Base-by-base conservation (phyloP, 768 basidiomycete species). In the Hygrocybe coccinea region DNA sequence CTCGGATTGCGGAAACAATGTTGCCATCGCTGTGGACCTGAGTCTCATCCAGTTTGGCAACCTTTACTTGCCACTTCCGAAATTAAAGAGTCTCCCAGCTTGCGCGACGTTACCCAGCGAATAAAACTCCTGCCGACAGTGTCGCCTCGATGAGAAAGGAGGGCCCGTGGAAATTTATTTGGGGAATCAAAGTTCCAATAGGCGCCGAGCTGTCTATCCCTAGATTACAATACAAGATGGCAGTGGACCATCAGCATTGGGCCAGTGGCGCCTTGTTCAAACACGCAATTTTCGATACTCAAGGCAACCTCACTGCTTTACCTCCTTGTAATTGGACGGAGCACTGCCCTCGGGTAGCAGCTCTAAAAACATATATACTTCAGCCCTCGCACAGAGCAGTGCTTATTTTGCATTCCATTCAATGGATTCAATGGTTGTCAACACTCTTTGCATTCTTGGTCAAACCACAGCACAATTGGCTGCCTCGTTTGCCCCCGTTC, bases 401-500 rank as follows among this genome's bases (percentile, higher is more conserved):
- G 29, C 34, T 10, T 14, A 14, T 14, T 38, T 35, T 2, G 33
- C 3, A 35, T 21, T 22, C 9, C 15, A 17, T 29, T 3, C 29
- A 37, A 51, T 51, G 50, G 35, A n/a, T n/a, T 11, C 14, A 22
- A 15, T 37, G 29, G 35, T 55, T 34, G 45, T 24, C n/a, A 9
- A 47, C 12, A 11, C 52, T 34, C 21, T 24, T n/a, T 2, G 46
- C 12, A 5, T 46, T 34, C 21, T 53, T 29, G 74, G 75, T 36
- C 72, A 70, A 52, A 73, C 71, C 3, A 65, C 66, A 10, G 76
- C 77, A 6, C 77, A 81, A 60, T 67, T 77, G 2, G 68, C 78
- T 15, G 78, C 80, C 19, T 66, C 77, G 50, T 74, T 80, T 49
- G 65, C 73, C 21, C 77, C 79, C 9, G 66, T 82, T 6, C 82